These are phyloP conservation scores for Daldinia loculata DNA, from an alignment of 495 filamentous ascomycete genomes.

Conservation along the genomic window DNA sequence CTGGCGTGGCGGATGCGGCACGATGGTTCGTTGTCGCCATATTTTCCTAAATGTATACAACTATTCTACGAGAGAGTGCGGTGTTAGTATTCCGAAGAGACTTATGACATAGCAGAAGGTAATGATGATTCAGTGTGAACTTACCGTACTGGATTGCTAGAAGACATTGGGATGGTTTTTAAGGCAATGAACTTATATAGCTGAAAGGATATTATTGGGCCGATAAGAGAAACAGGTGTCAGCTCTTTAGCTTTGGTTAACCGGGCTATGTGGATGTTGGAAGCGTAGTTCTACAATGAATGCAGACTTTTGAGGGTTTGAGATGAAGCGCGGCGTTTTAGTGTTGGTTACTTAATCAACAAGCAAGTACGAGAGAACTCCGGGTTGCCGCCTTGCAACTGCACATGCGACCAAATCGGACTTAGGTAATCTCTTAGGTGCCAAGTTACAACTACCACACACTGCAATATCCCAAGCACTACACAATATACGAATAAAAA, in stretches of 20 bases:
- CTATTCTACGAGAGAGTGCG: slow-evolving; percentile 8
- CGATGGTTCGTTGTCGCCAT: slow-evolving; percentile 46
- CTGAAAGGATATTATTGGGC: slow-evolving; percentile 16
- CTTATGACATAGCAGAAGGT: slow-evolving; percentile 3
- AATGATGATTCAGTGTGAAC: slow-evolving; percentile 12
- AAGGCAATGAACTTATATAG: slow-evolving; percentile 12
- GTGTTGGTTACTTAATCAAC: slow-evolving; percentile 43
- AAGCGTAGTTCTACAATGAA: slow-evolving; percentile 33
- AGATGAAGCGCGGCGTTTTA: slow-evolving; percentile 46
- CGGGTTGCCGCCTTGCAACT: slow-evolving; percentile 11
- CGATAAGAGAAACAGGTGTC: neutral
- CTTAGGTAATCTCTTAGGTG: neutral
- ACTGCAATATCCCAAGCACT: neutral
- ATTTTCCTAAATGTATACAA: slow-evolving; percentile 28
- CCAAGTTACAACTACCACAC: slow-evolving; percentile 1
- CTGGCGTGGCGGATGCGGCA: slow-evolving; percentile 43
- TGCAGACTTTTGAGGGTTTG: slow-evolving; percentile 44
- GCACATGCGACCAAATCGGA: slow-evolving; percentile 31
- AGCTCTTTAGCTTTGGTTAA: slow-evolving; percentile 7
- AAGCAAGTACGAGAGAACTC: slow-evolving; percentile 1
- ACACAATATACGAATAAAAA: slow-evolving; percentile 6
- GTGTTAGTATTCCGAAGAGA: slow-evolving; percentile 13
- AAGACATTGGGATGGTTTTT: slow-evolving; percentile 29
- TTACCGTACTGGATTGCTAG: slow-evolving; percentile 22
- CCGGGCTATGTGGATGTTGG: slow-evolving; percentile 14